Conservation (phyloP, 116 monocot genomes). For the Papilionanthe hybrid region DNA sequence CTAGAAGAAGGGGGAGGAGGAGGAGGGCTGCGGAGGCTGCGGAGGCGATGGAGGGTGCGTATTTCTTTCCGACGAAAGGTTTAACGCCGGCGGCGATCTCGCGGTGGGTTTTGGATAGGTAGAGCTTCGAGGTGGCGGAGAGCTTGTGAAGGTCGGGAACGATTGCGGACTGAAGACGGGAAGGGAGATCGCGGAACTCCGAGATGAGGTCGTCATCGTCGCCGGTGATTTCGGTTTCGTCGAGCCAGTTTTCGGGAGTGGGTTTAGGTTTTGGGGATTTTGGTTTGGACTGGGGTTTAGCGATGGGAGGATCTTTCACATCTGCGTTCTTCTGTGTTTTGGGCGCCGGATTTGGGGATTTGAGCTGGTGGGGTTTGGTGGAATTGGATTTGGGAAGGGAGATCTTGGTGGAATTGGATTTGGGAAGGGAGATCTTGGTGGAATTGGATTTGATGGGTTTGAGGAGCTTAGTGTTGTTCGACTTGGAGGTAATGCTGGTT, state of each 20-base stretch:
- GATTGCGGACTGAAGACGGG: conserved; percentile 38
- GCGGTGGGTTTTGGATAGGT: conserved; percentile 57
- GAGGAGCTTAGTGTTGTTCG: conserved; percentile 15
- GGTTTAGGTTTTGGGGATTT: conserved; percentile 7
- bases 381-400: conserved; percentile 2
- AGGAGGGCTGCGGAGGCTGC: conserved; percentile 40
- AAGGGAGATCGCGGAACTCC: conserved; percentile 74
- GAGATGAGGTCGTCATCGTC: conserved; percentile 36
- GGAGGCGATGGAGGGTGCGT: conserved; percentile 49
- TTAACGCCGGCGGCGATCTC: conserved; percentile 48
- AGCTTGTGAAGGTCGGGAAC: conserved; percentile 62
- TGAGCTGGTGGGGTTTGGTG: conserved; percentile 10
- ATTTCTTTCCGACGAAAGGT: conserved; percentile 62
- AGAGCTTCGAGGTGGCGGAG: conserved; percentile 62
- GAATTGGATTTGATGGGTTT: conserved; percentile 24
- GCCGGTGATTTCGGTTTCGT: conserved; percentile 8
- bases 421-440: conserved; percentile 8
- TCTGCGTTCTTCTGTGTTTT: conserved; percentile 1
- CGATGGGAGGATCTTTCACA: not conserved
- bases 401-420: conserved; percentile 11
- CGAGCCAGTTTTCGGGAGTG: conserved; percentile 16
- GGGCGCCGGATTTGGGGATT: conserved; percentile 4
- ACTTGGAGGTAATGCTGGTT: conserved; percentile 11
- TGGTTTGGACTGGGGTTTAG: conserved; percentile 4
- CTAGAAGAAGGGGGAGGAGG: conserved; percentile 48